Evolutionary conservation across 1,284 basidiomycete species (phyloP).

Genomic region (Cutaneotrichosporon spelunceum): DNA sequence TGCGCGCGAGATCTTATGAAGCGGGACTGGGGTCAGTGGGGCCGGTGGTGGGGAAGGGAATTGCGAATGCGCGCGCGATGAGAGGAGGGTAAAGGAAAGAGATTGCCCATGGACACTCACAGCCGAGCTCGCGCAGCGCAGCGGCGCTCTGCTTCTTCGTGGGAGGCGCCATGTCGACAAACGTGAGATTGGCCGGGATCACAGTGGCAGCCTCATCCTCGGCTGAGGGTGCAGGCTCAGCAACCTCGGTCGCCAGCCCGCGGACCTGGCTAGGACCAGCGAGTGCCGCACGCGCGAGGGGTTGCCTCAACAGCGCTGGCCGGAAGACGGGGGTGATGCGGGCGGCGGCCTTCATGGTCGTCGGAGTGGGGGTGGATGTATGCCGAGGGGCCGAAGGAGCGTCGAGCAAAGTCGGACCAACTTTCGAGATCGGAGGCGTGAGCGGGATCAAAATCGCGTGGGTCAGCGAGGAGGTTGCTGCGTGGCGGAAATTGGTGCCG

Average conservation of each 20-base stretch:
- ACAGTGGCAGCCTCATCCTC: neutral
- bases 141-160: constrained; percentile 13
- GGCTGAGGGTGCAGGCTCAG: neutral
- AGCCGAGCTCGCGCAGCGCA: constrained; percentile 12
- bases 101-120: constrained; percentile 5
- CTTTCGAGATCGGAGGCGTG: neutral
- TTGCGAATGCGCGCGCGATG: neutral
- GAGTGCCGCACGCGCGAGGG: neutral
- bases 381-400: neutral
- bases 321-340: constrained; percentile 11
- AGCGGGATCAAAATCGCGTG: constrained; percentile 4
- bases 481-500: neutral
- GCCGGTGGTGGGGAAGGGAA: neutral
- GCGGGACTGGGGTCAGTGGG: constrained; percentile 14
- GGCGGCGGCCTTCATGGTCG: constrained; percentile 13
- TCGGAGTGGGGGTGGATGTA: neutral
- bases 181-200: constrained; percentile 34
- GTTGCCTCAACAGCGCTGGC: constrained; percentile 5
- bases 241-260: constrained; percentile 1
- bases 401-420: constrained; percentile 8
- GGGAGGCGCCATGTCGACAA: constrained; percentile 26
- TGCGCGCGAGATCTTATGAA: constrained; percentile 14
- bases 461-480: neutral
- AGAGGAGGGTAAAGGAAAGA: neutral
- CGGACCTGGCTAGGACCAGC: constrained; percentile 6